Conservation (phyloP, 1,139 yeast species). For the Scheffersomyces cryptocercus region DNA sequence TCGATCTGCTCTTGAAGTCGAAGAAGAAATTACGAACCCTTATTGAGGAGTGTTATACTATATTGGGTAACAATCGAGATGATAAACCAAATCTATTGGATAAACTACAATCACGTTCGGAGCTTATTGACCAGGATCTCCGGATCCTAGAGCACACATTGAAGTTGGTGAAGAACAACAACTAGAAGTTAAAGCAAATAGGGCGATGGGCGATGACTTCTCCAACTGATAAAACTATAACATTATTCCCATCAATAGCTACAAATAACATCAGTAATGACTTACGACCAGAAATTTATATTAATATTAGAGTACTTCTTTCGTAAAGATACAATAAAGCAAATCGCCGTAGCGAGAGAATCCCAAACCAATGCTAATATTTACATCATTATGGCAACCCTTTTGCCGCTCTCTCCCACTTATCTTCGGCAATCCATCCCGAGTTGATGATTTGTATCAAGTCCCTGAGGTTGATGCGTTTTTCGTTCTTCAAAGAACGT, state of each 20-base stretch:
- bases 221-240: background rate
- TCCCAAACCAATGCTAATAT: no score
- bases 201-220: no score
- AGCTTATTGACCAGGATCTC: conserved; percentile 23
- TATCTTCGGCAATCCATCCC: conserved; percentile 69
- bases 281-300: no score
- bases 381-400: conserved; percentile 32
- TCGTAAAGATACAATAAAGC: no score
- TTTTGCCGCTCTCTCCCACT: conserved; percentile 61
- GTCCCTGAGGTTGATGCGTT: conserved; percentile 61
- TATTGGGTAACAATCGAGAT: conserved; percentile 11
- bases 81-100: conserved; percentile 10
- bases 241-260: background rate
- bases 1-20: conserved; percentile 16
- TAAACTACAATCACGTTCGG: conserved; percentile 21
- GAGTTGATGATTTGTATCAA: conserved; percentile 59
- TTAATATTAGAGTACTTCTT: no score
- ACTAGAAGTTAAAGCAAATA: background rate
- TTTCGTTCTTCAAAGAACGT: conserved; percentile 46
- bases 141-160: conserved; percentile 23
- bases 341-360: no score
- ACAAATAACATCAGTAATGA: background rate
- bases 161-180: conserved; percentile 6
- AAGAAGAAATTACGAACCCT: conserved; percentile 21
- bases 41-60: conserved; percentile 17